These are phyloP conservation scores for Stemphylium vesicarium DNA, from an alignment of 2,329 filamentous ascomycete genomes.

Conservation along the genomic window DNA sequence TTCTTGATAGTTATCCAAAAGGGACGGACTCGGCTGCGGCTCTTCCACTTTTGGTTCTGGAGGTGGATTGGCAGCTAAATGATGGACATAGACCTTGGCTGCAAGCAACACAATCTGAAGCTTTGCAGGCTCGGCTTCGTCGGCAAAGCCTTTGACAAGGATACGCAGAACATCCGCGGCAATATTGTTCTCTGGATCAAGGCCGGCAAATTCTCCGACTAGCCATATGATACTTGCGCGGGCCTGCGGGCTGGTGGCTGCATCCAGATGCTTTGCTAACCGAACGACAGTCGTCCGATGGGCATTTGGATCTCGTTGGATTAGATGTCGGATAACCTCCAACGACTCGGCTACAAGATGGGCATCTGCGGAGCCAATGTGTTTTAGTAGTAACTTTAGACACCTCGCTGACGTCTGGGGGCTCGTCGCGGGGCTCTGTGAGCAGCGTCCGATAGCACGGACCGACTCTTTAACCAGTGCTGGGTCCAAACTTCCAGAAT, in stretches of 20 bases:
- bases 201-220: slow-evolving; percentile 88
- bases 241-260: slow-evolving; percentile 83
- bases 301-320: slow-evolving; percentile 83
- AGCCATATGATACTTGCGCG: slow-evolving; percentile 97
- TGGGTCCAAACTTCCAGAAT: slow-evolving; percentile 79
- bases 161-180: slow-evolving; percentile 92
- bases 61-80: slow-evolving; percentile 70
- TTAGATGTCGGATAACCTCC: slow-evolving; percentile 93
- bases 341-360: slow-evolving; percentile 89
- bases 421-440: slow-evolving; percentile 63
- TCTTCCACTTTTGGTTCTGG: slow-evolving; percentile 45
- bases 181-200: slow-evolving; percentile 83
- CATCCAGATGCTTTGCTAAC: slow-evolving; percentile 88
- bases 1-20: slow-evolving; percentile 41
- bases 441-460: slow-evolving; percentile 89
- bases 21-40: slow-evolving; percentile 26
- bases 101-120: slow-evolving; percentile 90
- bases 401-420: slow-evolving; percentile 70
- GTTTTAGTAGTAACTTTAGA: slow-evolving; percentile 79
- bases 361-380: slow-evolving; percentile 87
- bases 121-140: slow-evolving; percentile 85
- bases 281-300: slow-evolving; percentile 87
- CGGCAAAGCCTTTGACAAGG: slow-evolving; percentile 80
- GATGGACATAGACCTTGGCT: slow-evolving; percentile 95
- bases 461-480: slow-evolving; percentile 87